A percentile compares a stretch with the other conserved stretches of the same genome.
These are phyloP conservation scores for Chenopodium album DNA, from an alignment of 148 eudicot genomes.

Conservation along the genomic window DNA sequence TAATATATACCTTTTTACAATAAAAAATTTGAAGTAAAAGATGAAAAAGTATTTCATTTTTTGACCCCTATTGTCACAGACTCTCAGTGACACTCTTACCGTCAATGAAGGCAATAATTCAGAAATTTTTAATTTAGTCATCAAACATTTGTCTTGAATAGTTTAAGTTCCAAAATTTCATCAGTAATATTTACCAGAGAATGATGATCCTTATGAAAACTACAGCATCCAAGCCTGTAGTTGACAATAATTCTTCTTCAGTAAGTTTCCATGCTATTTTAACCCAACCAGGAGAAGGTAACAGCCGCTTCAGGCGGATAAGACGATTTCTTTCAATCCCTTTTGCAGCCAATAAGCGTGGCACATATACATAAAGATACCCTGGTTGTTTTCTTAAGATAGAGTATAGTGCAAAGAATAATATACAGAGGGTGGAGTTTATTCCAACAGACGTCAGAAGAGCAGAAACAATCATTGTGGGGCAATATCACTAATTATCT, in stretches of 20 bases:
- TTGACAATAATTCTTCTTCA: constrained; percentile 61
- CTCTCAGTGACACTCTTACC: neutral
- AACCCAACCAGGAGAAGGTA: constrained; percentile 70
- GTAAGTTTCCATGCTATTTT: constrained; percentile 60
- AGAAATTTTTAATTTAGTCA: neutral
- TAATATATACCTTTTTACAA: neutral
- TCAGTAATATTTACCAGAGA: constrained; percentile 47
- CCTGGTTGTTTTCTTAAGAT: constrained; percentile 66
- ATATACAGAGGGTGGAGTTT: constrained; percentile 59
- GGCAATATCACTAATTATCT: constrained; percentile 20
- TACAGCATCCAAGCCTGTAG: constrained; percentile 78
- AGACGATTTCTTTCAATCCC: constrained; percentile 18
- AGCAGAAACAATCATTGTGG: constrained; percentile 68
- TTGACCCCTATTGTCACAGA: neutral
- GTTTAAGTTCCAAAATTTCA: neutral
- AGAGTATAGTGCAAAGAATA: constrained; percentile 62
- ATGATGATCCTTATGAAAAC: constrained; percentile 66
- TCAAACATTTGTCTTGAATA: neutral
- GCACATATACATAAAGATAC: constrained; percentile 50
- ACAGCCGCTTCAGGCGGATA: constrained; percentile 38
- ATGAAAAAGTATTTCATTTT: neutral
- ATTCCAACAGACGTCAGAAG: constrained; percentile 75
- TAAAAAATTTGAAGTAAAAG: neutral
- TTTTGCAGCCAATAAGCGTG: constrained; percentile 52
- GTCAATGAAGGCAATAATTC: neutral